Conservation (phyloP, 2,329 filamentous ascomycete species). For the Fusarium sp. region DNA sequence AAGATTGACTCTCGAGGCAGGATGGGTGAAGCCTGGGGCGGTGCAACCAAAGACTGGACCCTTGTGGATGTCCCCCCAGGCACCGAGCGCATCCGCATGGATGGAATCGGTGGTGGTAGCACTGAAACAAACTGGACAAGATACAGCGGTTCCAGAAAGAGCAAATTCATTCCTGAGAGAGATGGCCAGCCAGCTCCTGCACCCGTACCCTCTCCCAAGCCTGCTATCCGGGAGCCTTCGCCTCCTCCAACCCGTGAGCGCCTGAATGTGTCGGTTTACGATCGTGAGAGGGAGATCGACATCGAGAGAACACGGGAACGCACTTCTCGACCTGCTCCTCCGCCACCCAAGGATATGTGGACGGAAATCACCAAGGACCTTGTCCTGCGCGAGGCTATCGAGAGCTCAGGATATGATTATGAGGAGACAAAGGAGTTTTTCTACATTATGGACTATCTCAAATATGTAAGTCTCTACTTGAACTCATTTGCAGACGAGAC, state of each 20-base stretch:
- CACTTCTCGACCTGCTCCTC: conserved; percentile 59
- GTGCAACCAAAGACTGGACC: conserved; percentile 82
- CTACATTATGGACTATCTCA: conserved; percentile 92
- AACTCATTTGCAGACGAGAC: not conserved
- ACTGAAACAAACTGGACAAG: conserved; percentile 85
- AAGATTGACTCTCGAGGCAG: conserved; percentile 73
- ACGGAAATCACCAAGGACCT: conserved; percentile 97
- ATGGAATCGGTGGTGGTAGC: conserved; percentile 80
- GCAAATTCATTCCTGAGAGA: conserved; percentile 80
- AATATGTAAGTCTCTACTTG: conserved; percentile 76
- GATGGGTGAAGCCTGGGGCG: conserved; percentile 81
- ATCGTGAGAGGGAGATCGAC: conserved; percentile 65
- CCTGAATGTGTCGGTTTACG: conserved; percentile 64
- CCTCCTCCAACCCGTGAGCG: conserved; percentile 54
- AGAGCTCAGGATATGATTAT: conserved; percentile 86
- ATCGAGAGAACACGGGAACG: conserved; percentile 71
- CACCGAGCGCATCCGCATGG: conserved; percentile 86
- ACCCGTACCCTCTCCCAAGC: conserved; percentile 39
- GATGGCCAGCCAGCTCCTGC: conserved; percentile 60
- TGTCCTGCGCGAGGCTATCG: conserved; percentile 88
- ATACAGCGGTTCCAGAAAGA: conserved; percentile 83
- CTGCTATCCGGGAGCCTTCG: conserved; percentile 48
- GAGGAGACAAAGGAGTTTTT: conserved; percentile 92
- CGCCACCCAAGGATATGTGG: conserved; percentile 80
- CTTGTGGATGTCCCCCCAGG: conserved; percentile 89